Percentiles rank a stretch among this genome's conserved stretches.
Evolutionary conservation across 2,329 filamentous ascomycete genomes (phyloP).

Genomic region (Fusarium pininemorale): DNA sequence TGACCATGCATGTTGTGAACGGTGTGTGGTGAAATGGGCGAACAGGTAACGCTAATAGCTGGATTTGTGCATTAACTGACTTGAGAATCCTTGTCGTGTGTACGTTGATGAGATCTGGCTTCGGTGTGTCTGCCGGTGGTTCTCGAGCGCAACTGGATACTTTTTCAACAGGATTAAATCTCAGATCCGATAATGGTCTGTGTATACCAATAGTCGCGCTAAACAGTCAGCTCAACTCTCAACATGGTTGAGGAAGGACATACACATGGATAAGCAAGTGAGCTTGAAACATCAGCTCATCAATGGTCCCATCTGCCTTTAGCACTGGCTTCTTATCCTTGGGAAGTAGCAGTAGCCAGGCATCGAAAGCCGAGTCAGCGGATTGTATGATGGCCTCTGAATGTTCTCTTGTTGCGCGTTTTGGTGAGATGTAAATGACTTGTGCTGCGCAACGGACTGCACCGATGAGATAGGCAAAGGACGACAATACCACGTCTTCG

Average conservation of each 20-base stretch:
- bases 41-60: constrained; percentile 4
- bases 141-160: constrained; percentile 28
- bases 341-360: constrained; percentile 17
- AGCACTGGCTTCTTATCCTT: constrained; percentile 8
- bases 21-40: constrained; percentile 23
- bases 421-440: constrained; percentile 12
- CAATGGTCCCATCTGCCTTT: constrained; percentile 3
- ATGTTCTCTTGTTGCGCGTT: constrained; percentile 4
- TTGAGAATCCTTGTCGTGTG: constrained; percentile 21
- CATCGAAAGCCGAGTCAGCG: constrained; percentile 25
- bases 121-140: constrained; percentile 3
- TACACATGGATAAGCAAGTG: constrained; percentile 31
- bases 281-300: constrained; percentile 34
- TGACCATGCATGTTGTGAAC: constrained; percentile 32
- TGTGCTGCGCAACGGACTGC: constrained; percentile 11
- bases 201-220: constrained; percentile 31
- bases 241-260: neutral
- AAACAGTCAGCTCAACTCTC: neutral
- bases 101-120: constrained; percentile 23
- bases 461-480: constrained; percentile 29
- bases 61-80: constrained; percentile 29
- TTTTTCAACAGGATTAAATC: constrained; percentile 20
- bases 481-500: constrained; percentile 9
- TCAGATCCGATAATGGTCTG: constrained; percentile 22
- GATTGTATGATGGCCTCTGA: constrained; percentile 19